Conservation (phyloP, 768 basidiomycete species). For the Lentinula raphanica region DNA sequence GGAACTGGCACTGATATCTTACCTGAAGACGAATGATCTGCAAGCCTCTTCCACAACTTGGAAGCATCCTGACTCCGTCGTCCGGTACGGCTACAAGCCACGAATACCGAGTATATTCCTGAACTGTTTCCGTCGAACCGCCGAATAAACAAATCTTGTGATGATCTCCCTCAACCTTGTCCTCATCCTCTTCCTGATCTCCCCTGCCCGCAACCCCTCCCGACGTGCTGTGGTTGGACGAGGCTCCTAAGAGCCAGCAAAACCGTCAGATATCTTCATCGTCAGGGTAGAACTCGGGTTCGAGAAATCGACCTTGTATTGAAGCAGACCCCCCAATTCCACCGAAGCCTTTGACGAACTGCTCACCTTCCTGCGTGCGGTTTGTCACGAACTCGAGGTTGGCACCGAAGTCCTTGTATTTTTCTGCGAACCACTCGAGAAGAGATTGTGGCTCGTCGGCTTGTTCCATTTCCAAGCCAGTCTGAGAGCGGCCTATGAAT, state of each 20-base stretch:
- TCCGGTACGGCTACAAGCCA: not conserved
- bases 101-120: not conserved
- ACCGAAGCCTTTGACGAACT: slow-evolving; percentile 98
- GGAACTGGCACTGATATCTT: not conserved
- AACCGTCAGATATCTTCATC: slow-evolving; percentile 80
- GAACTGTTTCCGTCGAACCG: not conserved
- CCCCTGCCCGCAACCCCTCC: slow-evolving; percentile 52
- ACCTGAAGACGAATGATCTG: slow-evolving; percentile 3
- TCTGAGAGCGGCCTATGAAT: slow-evolving; percentile 94
- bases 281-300: slow-evolving; percentile 77
- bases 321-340: slow-evolving; percentile 92
- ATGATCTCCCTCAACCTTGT: too few relatives aligned
- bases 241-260: slow-evolving; percentile 85
- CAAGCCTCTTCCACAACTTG: not conserved
- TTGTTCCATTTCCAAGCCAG: slow-evolving; percentile 94
- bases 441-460: slow-evolving; percentile 73
- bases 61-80: not conserved
- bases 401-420: slow-evolving; percentile 97
- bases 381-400: slow-evolving; percentile 95
- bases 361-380: slow-evolving; percentile 93
- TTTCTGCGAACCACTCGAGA: slow-evolving; percentile 98
- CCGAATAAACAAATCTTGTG: not conserved
- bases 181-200: not conserved
- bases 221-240: slow-evolving; percentile 57
- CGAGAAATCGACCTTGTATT: slow-evolving; percentile 97